These are phyloP conservation scores for Maudiozyma turicensis DNA, from an alignment of 805 yeast species.

Conservation along the genomic window DNA sequence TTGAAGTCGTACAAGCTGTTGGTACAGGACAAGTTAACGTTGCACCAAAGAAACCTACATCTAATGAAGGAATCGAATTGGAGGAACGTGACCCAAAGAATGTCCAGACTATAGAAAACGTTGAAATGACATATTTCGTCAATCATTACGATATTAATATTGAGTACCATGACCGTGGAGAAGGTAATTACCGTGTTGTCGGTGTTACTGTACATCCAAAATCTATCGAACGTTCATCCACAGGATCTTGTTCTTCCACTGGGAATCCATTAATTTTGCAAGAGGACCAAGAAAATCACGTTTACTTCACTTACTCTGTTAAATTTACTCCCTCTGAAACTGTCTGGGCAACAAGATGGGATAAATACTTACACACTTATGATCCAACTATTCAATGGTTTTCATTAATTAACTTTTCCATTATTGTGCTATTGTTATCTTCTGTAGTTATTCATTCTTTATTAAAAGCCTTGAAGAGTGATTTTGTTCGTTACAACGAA, in stretches of 20 bases:
- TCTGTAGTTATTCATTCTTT: slow-evolving; percentile 71
- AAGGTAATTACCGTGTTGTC: slow-evolving; percentile 70
- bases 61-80: slow-evolving; percentile 10
- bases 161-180: slow-evolving; percentile 73
- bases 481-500: slow-evolving; percentile 81
- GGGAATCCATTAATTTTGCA: slow-evolving; percentile 39
- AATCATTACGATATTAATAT: slow-evolving; percentile 74
- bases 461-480: slow-evolving; percentile 70
- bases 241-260: slow-evolving; percentile 24
- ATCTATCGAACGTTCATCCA: slow-evolving; percentile 41
- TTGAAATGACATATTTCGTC: slow-evolving; percentile 47
- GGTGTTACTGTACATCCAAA: slow-evolving; percentile 74
- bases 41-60: not conserved
- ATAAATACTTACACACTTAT: slow-evolving; percentile 81
- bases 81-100: slow-evolving; percentile 11
- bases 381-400: slow-evolving; percentile 96
- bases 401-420: slow-evolving; percentile 75
- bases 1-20: slow-evolving; percentile 37
- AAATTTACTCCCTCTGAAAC: slow-evolving; percentile 59
- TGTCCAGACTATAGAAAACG: slow-evolving; percentile 10
- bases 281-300: slow-evolving; percentile 43
- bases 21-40: slow-evolving; percentile 1
- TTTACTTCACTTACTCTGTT: slow-evolving; percentile 81
- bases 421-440: slow-evolving; percentile 70
- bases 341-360: slow-evolving; percentile 98